Evolutionary conservation across 2,329 filamentous ascomycete genomes (phyloP).

Genomic region (Paramyrothecium sp.): DNA sequence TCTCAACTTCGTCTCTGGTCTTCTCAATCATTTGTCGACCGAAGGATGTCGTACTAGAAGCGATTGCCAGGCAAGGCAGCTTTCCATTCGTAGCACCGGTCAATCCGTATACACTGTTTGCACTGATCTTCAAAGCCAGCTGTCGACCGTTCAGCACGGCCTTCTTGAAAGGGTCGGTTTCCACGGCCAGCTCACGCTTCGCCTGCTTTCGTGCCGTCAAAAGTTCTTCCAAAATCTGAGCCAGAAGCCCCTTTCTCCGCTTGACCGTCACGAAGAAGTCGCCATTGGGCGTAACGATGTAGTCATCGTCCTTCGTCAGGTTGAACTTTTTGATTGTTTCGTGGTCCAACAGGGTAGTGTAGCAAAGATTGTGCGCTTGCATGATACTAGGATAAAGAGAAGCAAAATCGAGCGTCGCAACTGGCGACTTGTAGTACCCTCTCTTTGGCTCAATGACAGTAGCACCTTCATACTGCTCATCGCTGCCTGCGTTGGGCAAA

Average conservation of each 20-base stretch:
- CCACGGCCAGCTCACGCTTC: conserved; percentile 82
- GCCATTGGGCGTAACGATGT: conserved; percentile 92
- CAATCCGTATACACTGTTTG: conserved; percentile 96
- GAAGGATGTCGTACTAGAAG: conserved; percentile 94
- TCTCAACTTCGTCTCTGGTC: conserved; percentile 94
- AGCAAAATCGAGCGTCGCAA: conserved; percentile 97
- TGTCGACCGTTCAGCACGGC: conserved; percentile 97
- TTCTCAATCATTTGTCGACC: conserved; percentile 99
- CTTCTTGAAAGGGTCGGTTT: conserved; percentile 96
- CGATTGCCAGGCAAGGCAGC: conserved; percentile 89
- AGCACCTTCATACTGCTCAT: conserved; percentile 95
- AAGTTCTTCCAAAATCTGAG: conserved; percentile 94
- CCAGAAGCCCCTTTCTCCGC: conserved; percentile 85
- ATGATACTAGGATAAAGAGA: conserved; percentile 99
- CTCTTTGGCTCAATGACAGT: conserved; percentile 95
- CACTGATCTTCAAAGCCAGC: conserved; percentile 91
- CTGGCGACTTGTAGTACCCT: conserved; percentile 91
- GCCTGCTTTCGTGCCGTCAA: conserved; percentile 90
- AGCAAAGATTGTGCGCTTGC: conserved; percentile 97
- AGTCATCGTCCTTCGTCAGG: conserved; percentile 86
- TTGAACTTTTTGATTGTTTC: conserved; percentile 71
- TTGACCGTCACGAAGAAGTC: conserved; percentile 90
- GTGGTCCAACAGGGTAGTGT: conserved; percentile 82
- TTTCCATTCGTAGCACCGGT: conserved; percentile 97
- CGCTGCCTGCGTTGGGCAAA: conserved; percentile 63